phyloP scores from a whole-genome alignment of 2,329 filamentous ascomycete genomes.

The Pyrenochaeta sp. region DNA sequence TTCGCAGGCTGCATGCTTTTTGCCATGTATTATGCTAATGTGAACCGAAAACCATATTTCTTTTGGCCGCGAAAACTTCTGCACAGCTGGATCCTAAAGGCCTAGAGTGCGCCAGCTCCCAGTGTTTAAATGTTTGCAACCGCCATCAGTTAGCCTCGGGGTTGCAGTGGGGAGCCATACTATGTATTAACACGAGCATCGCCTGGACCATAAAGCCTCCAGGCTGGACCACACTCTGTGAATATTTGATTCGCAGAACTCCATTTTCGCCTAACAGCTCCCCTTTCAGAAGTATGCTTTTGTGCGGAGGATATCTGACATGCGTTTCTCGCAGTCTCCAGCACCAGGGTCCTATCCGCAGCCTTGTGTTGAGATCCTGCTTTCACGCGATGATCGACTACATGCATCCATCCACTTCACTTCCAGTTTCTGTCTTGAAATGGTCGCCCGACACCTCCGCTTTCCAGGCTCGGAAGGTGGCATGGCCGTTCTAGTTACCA shows the following conservation, averaged over 20 bases:
- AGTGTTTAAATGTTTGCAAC: neutral
- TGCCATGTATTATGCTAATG: neutral
- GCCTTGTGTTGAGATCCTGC: neutral
- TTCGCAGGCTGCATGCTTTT: conserved; percentile 9
- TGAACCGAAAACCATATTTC: conserved; percentile 12
- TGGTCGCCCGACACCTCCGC: too few species aligned
- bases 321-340: conserved; percentile 5
- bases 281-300: conserved; percentile 4
- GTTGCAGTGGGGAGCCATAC: conserved; percentile 12
- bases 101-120: conserved; percentile 4
- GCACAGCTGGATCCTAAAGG: neutral
- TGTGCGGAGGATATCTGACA: conserved; percentile 7
- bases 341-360: conserved; percentile 3
- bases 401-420: too few species aligned
- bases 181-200: neutral
- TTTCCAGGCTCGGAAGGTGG: neutral
- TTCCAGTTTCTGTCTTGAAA: too few species aligned
- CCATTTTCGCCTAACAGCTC: conserved; percentile 4
- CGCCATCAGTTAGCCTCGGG: neutral
- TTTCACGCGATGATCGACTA: neutral
- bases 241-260: conserved; percentile 1
- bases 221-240: neutral
- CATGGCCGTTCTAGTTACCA: neutral
- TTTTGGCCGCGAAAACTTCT: conserved; percentile 1
- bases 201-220: neutral